Evolutionary conservation across 257 asterid species (phyloP), one percentile per base, ranked within the genome.

Genomic region (Paulownia fortunei): DNA sequence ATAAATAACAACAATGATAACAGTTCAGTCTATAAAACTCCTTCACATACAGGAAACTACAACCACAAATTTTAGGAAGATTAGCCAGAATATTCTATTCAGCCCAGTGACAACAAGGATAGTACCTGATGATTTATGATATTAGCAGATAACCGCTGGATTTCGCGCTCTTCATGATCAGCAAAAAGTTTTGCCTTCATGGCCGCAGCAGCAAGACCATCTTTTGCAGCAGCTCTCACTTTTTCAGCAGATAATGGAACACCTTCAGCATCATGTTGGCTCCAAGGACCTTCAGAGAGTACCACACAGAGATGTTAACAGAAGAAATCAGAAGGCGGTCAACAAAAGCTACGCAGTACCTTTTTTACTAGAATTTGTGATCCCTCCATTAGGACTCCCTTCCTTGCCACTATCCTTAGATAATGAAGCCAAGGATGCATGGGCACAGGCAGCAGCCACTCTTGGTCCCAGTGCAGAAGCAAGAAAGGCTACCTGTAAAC

Each of bases 371-470:
- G 86, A 80, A 69, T 73, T 84, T n/a, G 73, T 62, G 46, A 65
- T 77, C 56, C 84, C 93, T 58, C 85, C 91, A 59, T 11, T 67
- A 83, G 91, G 81, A 80, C 80, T 85, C 71, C 81, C 88, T 79
- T 87, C 94, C 79, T 76, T 82, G 64, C 79, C 82, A 76, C 85
- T 81, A 74, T 88, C 93, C 78, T 86, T 85, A 16, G 92, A 88
- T 75, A 94, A 82, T 32, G 90, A 90, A 66, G 89, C 89, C 85
- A 94, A 78, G 41, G 93, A 91, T 73, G 96, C 94, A 83, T 94
- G 99, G 61, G 99, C 97, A 88, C 99, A 94, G 55, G 97, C 97
- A 76, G 99, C 99, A 87, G 98, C 98, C 73, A 94, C 98, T 81
- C 99, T 92, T 18, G 99, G 99, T 63, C 99, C 99, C 80, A 94